Percentiles rank a stretch among this genome's conserved stretches.
Evolutionary conservation across 2,329 filamentous ascomycete genomes (phyloP).

Genomic region (Juglanconis oblonga): DNA sequence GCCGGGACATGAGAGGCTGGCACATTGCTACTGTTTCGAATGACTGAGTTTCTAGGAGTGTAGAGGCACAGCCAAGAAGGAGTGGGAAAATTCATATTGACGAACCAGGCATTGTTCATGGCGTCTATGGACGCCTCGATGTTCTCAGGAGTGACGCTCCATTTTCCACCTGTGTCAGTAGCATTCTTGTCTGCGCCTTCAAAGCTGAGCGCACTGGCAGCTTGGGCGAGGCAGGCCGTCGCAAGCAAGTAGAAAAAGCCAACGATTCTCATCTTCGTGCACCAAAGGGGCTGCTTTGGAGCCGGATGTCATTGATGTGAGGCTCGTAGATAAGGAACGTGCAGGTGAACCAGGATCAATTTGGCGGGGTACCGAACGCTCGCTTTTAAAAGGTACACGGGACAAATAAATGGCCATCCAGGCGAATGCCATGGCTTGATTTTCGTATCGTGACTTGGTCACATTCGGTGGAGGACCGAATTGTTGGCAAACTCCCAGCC

Average conservation of each 20-base stretch:
- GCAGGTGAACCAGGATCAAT: background rate
- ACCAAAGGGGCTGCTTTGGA: no score
- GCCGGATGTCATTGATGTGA: background rate
- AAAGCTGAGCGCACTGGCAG: background rate
- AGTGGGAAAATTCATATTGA: background rate
- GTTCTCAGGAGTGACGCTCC: background rate
- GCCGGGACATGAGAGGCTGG: background rate
- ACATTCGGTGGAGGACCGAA: background rate
- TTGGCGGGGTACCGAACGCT: background rate
- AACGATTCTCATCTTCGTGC: background rate
- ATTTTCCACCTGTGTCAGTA: background rate
- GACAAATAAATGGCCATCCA: background rate
- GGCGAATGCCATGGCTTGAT: background rate
- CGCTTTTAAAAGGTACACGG: no score
- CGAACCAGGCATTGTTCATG: constrained; percentile 31
- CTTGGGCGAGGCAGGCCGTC: background rate
- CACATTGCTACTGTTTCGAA: background rate
- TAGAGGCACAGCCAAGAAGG: background rate
- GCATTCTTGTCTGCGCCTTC: background rate
- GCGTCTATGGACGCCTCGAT: constrained; percentile 27
- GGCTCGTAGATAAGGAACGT: background rate
- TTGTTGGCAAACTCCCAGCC: background rate
- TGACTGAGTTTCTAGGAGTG: background rate
- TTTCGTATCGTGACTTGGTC: background rate
- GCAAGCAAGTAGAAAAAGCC: background rate